Base-by-base conservation (phyloP, 345 rosid genomes). In the Salix arbutifolia region DNA sequence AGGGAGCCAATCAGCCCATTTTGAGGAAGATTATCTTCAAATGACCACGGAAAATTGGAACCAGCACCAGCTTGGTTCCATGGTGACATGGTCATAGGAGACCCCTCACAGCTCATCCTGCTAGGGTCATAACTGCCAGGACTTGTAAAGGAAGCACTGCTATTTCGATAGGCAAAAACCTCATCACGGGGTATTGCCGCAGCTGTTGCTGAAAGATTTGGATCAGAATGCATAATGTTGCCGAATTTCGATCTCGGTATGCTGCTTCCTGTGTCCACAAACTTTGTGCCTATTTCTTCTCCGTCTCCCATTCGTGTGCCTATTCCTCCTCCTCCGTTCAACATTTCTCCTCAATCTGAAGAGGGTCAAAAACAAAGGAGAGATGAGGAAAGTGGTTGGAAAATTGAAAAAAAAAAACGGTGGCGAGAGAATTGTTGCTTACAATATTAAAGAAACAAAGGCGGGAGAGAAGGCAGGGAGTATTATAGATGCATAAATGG, bases 71-170 rank as follows among this genome's bases (percentile, higher is more conserved):
- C 87, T 74, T 91, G 95, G 88, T 93, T 95, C 98, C 98, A 95
- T 0, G 98, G 98, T 5, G 99, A 95, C 99, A 95, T 93, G 82
- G 82, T 90, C 91, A 93, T 85, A 3, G 99, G 99, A 23, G 98
- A 95, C 17, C 97, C 94, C 76, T 93, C 97, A 40, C 92, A 85
- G 82, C 99, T 95, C 87, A 91, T 74, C 76, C 97, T 79, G 73
- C 30, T 80, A 4, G 85, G 74, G 68, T 93, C 92, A 44, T 69
- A 87, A 79, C 71, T 78, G 1, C 79, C 86, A 1, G 91, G 86
- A 67, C 92, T 82, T 19, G 23, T 71, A 1, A 84, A 79, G 5
- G 98, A 94, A 18, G 90, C 94, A 74, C 96, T 91, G 86, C 99
- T 95, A 74, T 86, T 86, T 3, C 98, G 92, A 71, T 83, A 0